phyloP scores from a whole-genome alignment of 352 stramenopile species.

The Globisporangium camurandrum region DNA sequence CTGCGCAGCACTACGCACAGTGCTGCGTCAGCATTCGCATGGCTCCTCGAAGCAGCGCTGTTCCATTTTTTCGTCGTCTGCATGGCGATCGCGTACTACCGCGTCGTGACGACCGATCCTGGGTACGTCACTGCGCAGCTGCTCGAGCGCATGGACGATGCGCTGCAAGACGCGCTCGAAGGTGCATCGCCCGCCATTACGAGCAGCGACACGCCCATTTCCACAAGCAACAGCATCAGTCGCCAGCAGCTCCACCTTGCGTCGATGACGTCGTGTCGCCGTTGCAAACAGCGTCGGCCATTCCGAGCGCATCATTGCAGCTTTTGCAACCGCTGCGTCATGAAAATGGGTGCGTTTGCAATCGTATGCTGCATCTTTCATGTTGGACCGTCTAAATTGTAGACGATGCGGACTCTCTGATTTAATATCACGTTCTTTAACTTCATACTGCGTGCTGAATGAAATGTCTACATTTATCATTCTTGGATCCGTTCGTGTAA shows the following conservation, averaged over 20 bases:
- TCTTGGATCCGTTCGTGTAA: no score
- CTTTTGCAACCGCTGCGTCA: constrained; percentile 78
- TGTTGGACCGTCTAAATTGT: no score
- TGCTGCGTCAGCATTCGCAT: constrained; percentile 11
- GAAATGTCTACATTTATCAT: no score
- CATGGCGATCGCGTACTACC: constrained; percentile 53
- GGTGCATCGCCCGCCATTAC: no score
- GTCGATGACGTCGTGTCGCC: constrained; percentile 34
- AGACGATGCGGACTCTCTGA: no score
- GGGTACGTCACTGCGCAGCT: constrained; percentile 66
- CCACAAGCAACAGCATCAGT: no score
- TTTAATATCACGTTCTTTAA: neutral
- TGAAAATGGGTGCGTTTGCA: constrained; percentile 67
- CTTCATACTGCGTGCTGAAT: no score
- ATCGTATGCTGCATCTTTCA: neutral
- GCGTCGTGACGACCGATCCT: constrained; percentile 76
- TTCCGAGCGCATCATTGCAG: constrained; percentile 80
- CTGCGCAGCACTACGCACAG: constrained; percentile 11
- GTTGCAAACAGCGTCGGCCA: constrained; percentile 70
- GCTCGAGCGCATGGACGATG: constrained; percentile 53
- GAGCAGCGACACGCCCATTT: no score
- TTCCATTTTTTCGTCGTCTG: constrained; percentile 60
- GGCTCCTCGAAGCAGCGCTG: constrained; percentile 27
- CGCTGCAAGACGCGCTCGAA: constrained; percentile 56
- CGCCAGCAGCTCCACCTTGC: constrained; percentile 11